Evolutionary conservation across 139 green algal species (phyloP).

Genomic region (Mesostigma viride): DNA sequence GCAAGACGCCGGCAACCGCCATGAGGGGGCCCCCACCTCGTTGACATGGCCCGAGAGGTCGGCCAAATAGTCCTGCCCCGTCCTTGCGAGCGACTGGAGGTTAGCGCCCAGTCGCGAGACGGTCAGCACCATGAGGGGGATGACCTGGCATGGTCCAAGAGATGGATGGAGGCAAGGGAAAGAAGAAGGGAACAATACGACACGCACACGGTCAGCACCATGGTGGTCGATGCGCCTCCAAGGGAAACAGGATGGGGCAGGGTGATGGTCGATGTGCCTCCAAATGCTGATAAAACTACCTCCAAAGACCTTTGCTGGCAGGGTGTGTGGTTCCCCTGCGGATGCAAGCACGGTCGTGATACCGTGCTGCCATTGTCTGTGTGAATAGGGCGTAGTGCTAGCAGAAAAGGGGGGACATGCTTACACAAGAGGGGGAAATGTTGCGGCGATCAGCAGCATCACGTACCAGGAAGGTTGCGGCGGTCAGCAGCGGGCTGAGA

Average conservation of each 20-base stretch:
- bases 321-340: too few relatives aligned
- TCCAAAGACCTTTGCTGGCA: too few relatives aligned
- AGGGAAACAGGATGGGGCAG: too few relatives aligned
- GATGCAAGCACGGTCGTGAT: too few relatives aligned
- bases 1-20: neutral
- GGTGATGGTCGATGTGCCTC: too few relatives aligned
- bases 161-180: neutral
- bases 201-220: neutral
- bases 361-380: too few relatives aligned
- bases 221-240: too few relatives aligned
- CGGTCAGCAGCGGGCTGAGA: constrained; percentile 27
- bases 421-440: too few relatives aligned
- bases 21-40: constrained; percentile 21
- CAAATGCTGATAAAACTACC: too few relatives aligned
- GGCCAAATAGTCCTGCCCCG: constrained; percentile 19
- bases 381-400: too few relatives aligned
- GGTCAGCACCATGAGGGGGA: constrained; percentile 20
- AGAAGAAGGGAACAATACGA: neutral
- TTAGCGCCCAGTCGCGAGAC: constrained; percentile 17
- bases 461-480: constrained; percentile 18
- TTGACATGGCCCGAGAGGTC: constrained; percentile 30
- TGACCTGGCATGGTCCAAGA: constrained; percentile 1
- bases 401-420: too few relatives aligned
- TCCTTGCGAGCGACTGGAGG: constrained; percentile 14
- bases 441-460: too few relatives aligned